These are phyloP conservation scores for Catunica adiposa DNA, from an alignment of 2,329 filamentous ascomycete species.

Conservation along the genomic window DNA sequence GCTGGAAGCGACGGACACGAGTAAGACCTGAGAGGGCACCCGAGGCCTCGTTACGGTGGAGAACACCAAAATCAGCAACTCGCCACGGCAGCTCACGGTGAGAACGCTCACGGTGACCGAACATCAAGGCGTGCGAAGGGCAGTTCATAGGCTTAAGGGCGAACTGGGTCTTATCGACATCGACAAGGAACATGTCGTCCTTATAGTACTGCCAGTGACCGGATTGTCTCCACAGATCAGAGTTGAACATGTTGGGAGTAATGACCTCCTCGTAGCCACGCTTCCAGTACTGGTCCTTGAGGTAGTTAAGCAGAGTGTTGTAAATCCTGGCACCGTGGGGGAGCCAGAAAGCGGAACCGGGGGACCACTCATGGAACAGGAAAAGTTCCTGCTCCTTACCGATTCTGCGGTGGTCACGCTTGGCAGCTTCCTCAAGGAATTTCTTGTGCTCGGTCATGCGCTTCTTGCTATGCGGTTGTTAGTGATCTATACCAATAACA, in stretches of 20 bases:
- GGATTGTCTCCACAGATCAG: conserved; percentile 81
- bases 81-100: conserved; percentile 69
- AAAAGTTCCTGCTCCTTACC: conserved; percentile 93
- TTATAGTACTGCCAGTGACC: conserved; percentile 78
- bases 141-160: conserved; percentile 98
- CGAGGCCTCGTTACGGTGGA: conserved; percentile 90
- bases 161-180: conserved; percentile 54
- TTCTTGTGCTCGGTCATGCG: conserved; percentile 83
- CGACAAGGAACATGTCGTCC: conserved; percentile 74
- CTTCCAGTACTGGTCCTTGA: conserved; percentile 79
- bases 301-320: conserved; percentile 67
- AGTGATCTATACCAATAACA: background rate
- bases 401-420: conserved; percentile 87
- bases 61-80: conserved; percentile 86
- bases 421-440: conserved; percentile 93
- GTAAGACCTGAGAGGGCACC: conserved; percentile 83
- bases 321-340: conserved; percentile 88
- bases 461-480: conserved; percentile 47
- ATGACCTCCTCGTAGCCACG: conserved; percentile 91
- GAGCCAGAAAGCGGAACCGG: conserved; percentile 81
- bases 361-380: conserved; percentile 90
- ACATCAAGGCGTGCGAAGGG: conserved; percentile 59
- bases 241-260: conserved; percentile 88
- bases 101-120: conserved; percentile 16
- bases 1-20: conserved; percentile 81